Conservation (phyloP, 768 basidiomycete species). For the Macrocybe gigantea region DNA sequence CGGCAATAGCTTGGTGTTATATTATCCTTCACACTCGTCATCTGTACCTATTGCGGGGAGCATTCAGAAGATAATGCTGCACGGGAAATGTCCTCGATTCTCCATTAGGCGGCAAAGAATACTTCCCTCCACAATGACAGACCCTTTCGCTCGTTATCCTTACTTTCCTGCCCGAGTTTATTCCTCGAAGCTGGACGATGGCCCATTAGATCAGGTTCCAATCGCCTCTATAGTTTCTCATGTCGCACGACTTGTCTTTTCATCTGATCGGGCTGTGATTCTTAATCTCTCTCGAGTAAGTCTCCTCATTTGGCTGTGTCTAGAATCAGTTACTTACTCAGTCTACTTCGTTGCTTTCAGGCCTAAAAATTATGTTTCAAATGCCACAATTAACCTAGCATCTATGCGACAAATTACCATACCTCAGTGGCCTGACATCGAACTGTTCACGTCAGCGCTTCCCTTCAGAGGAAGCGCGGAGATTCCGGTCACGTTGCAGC, state of each 20-base stretch:
- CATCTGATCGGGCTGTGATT: neutral
- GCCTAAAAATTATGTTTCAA: too few species aligned
- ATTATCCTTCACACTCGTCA: conserved; percentile 3
- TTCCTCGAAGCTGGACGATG: neutral
- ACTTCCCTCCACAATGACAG: neutral
- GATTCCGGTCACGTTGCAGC: too few species aligned
- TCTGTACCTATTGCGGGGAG: neutral
- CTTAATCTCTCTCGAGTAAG: conserved; percentile 4
- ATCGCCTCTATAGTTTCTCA: neutral
- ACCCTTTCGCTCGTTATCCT: conserved; percentile 1
- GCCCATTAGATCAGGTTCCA: neutral
- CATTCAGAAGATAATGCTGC: neutral
- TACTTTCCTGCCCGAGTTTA: neutral
- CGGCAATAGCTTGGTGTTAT: conserved; percentile 4
- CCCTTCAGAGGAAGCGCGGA: too few species aligned
- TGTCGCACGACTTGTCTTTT: neutral
- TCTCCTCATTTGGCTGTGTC: too few species aligned
- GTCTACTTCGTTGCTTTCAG: too few species aligned
- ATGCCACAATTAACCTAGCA: too few species aligned
- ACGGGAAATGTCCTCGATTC: neutral
- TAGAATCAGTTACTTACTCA: too few species aligned
- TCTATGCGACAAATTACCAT: too few species aligned
- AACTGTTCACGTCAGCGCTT: too few species aligned
- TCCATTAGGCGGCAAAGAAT: neutral
- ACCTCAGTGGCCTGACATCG: too few species aligned